These are phyloP conservation scores for Drechslera avenae DNA, from an alignment of 2,329 filamentous ascomycete genomes.

Conservation along the genomic window DNA sequence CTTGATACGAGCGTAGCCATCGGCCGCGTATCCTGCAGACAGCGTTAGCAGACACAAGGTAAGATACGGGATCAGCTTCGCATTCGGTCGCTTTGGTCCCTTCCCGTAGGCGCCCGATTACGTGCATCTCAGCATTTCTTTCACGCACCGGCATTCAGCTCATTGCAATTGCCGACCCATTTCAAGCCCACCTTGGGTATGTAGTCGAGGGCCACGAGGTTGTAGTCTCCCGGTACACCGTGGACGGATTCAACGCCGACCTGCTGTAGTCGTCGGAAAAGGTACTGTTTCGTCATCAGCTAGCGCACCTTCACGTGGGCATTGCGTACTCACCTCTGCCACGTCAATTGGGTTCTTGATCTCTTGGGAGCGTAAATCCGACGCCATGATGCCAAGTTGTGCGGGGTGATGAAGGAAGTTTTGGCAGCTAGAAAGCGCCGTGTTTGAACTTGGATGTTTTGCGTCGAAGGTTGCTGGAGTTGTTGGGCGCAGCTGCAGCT, in stretches of 20 bases:
- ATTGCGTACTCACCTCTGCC: conserved; percentile 53
- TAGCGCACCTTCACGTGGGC: conserved; percentile 3
- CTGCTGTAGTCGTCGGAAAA: conserved; percentile 50
- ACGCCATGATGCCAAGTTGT: conserved; percentile 37
- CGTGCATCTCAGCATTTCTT: no score
- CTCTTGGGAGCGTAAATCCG: conserved; percentile 49
- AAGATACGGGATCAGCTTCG: neutral
- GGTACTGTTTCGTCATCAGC: conserved; percentile 35
- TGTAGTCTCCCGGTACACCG: conserved; percentile 55
- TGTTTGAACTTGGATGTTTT: neutral
- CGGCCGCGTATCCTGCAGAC: conserved; percentile 52
- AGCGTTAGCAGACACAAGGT: conserved; percentile 2
- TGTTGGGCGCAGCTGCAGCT: conserved; percentile 21
- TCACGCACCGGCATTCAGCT: conserved; percentile 60
- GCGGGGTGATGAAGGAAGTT: conserved; percentile 1
- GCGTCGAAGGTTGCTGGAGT: conserved; percentile 4
- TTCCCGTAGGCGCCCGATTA: neutral
- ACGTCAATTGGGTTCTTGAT: conserved; percentile 59
- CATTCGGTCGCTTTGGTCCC: neutral
- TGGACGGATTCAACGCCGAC: conserved; percentile 53
- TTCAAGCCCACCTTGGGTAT: conserved; percentile 58
- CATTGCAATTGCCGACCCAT: conserved; percentile 68
- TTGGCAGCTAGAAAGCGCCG: neutral
- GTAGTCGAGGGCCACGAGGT: conserved; percentile 61
- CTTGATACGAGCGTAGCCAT: conserved; percentile 55